Percentiles rank a stretch among this genome's conserved stretches.
These are phyloP conservation scores for Phlyctochytrium arcticum DNA, from an alignment of 192 early-diverging fungal genomes.

Conservation along the genomic window DNA sequence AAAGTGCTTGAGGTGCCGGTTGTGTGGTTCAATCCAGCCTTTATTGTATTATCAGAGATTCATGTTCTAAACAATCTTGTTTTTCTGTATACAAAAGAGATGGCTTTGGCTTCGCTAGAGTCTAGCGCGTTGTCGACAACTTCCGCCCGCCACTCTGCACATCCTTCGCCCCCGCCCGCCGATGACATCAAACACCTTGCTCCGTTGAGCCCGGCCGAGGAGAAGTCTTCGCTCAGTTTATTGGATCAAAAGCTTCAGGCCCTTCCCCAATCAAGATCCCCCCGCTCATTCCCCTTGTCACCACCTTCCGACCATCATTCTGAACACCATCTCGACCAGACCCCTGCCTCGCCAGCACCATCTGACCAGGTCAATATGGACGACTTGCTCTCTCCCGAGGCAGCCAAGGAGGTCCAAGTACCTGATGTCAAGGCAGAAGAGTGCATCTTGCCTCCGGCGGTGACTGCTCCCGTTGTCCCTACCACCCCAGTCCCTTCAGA, in stretches of 20 bases:
- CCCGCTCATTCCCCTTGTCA: conserved; percentile 12
- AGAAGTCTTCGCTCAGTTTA: background rate
- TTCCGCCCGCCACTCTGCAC: background rate
- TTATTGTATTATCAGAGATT: too few species aligned
- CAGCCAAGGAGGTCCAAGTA: background rate
- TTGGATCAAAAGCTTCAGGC: background rate
- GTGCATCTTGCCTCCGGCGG: background rate
- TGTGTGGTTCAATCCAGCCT: too few species aligned
- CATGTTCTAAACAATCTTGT: too few species aligned
- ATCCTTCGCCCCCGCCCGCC: conserved; percentile 20
- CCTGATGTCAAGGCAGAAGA: background rate
- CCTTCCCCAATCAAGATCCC: conserved; percentile 1
- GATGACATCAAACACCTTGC: conserved; percentile 10
- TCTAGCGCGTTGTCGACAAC: background rate
- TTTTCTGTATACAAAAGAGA: too few species aligned
- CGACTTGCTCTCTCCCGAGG: background rate
- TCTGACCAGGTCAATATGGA: background rate
- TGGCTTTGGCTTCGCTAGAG: background rate
- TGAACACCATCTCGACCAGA: too few species aligned
- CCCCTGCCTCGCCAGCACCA: conserved; percentile 3
- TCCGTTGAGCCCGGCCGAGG: conserved; percentile 2
- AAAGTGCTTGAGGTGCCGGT: too few species aligned
- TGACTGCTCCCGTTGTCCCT: background rate
- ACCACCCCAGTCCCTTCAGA: background rate
- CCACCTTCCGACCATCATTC: conserved; percentile 16